A percentile compares a stretch with the other conserved stretches of the same genome.
phyloP scores from a whole-genome alignment of 176 grass and related monocot species.

The Neostapfia colusana region DNA sequence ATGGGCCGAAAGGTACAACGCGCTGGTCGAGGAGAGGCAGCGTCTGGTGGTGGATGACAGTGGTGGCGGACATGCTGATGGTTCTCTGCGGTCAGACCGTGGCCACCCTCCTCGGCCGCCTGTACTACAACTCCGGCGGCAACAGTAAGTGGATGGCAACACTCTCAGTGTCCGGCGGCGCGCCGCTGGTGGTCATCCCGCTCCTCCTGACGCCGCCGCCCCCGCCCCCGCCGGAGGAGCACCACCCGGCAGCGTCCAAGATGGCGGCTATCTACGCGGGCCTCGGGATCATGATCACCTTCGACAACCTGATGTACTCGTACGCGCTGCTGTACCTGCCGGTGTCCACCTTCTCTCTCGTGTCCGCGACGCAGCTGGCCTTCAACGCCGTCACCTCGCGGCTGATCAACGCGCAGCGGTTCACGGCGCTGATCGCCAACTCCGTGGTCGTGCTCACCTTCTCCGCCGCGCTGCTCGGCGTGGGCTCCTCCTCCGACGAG shows the following conservation, averaged over 20 bases:
- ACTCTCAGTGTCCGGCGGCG: slow-evolving; percentile 46
- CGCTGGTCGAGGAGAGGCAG: background rate
- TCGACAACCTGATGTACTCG: slow-evolving; percentile 86
- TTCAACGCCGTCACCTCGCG: slow-evolving; percentile 83
- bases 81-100: slow-evolving; percentile 58
- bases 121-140: slow-evolving; percentile 81
- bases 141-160: slow-evolving; percentile 84
- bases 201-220: slow-evolving; percentile 37
- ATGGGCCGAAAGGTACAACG: background rate
- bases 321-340: slow-evolving; percentile 80
- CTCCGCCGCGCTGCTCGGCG: slow-evolving; percentile 60
- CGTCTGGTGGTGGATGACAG: slow-evolving; percentile 56
- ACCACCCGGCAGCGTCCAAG: slow-evolving; percentile 33
- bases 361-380: slow-evolving; percentile 67
- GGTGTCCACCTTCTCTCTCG: slow-evolving; percentile 80
- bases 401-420: slow-evolving; percentile 69
- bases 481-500: slow-evolving; percentile 41
- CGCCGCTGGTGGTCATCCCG: slow-evolving; percentile 46
- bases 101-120: slow-evolving; percentile 63
- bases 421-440: slow-evolving; percentile 76
- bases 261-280: slow-evolving; percentile 47
- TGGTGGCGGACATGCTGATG: slow-evolving; percentile 52
- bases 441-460: slow-evolving; percentile 78
- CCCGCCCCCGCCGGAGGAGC: background rate
- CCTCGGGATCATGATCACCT: slow-evolving; percentile 51